phyloP scores from a whole-genome alignment of 306 rosid genomes.

The Hylodesmum podocarpum region DNA sequence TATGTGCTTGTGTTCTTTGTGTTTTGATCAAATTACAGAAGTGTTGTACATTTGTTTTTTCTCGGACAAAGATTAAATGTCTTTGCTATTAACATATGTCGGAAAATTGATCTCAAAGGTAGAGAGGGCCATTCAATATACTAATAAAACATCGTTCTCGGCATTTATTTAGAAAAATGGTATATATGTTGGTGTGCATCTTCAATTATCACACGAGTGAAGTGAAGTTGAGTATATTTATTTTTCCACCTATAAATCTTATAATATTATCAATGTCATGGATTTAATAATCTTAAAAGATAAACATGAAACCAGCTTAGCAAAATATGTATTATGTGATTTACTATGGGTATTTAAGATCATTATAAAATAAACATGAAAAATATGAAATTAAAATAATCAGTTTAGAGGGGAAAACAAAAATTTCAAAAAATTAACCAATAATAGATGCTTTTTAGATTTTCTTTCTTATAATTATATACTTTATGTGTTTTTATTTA shows the following conservation, averaged over 20 bases:
- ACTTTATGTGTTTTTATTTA: too few relatives aligned
- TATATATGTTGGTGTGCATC: neutral
- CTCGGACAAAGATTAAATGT: too few relatives aligned
- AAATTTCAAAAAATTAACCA: neutral
- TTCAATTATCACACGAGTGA: neutral
- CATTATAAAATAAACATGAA: neutral
- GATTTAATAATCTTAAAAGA: neutral
- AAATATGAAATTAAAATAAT: neutral
- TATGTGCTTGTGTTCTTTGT: too few relatives aligned
- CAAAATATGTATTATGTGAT: neutral
- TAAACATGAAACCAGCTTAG: neutral
- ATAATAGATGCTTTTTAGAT: neutral
- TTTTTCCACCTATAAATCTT: neutral
- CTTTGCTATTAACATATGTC: neutral
- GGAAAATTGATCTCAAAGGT: neutral
- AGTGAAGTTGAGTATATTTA: neutral
- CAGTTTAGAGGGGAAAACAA: neutral
- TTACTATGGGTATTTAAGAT: neutral
- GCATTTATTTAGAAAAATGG: neutral
- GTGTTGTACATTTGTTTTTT: too few relatives aligned
- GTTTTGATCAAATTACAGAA: neutral
- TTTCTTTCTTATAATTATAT: neutral
- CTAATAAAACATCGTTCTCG: neutral
- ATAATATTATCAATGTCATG: neutral
- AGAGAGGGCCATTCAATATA: neutral